Conservation (phyloP, 371 early-diverging fungal species). For the Apophysomyces sp. region DNA sequence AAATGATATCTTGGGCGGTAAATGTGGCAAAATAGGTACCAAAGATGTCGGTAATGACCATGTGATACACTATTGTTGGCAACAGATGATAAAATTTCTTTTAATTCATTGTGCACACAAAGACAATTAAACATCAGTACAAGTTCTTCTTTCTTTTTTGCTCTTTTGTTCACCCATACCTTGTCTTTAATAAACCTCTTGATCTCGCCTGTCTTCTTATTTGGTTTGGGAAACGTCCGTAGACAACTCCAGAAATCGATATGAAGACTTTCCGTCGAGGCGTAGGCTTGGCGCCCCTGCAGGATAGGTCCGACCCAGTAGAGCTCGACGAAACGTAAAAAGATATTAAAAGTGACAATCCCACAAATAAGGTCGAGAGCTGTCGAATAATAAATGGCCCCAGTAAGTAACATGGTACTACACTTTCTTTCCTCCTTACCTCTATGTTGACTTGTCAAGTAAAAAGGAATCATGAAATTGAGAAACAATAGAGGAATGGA, state of each 20-base stretch:
- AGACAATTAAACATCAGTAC: too few relatives aligned
- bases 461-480: constrained; percentile 25
- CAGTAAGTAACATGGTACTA: neutral
- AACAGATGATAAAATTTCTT: constrained; percentile 42
- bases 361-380: constrained; percentile 23
- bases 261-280: constrained; percentile 18
- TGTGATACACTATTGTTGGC: constrained; percentile 8
- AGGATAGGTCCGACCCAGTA: constrained; percentile 34
- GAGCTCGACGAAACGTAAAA: constrained; percentile 31
- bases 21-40: constrained; percentile 27
- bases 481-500: constrained; percentile 31
- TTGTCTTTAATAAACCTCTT: constrained; percentile 30
- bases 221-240: constrained; percentile 35
- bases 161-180: constrained; percentile 11
- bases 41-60: constrained; percentile 20
- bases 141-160: neutral
- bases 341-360: constrained; percentile 19
- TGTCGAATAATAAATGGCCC: neutral
- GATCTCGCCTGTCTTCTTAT: constrained; percentile 17
- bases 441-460: constrained; percentile 14
- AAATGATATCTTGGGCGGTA: constrained; percentile 15
- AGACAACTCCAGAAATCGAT: constrained; percentile 36
- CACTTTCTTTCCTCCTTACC: neutral
- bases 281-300: constrained; percentile 25
- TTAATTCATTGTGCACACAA: neutral